These are phyloP conservation scores for Coniferiporia weirii DNA, from an alignment of 1,284 basidiomycete genomes.

Conservation along the genomic window DNA sequence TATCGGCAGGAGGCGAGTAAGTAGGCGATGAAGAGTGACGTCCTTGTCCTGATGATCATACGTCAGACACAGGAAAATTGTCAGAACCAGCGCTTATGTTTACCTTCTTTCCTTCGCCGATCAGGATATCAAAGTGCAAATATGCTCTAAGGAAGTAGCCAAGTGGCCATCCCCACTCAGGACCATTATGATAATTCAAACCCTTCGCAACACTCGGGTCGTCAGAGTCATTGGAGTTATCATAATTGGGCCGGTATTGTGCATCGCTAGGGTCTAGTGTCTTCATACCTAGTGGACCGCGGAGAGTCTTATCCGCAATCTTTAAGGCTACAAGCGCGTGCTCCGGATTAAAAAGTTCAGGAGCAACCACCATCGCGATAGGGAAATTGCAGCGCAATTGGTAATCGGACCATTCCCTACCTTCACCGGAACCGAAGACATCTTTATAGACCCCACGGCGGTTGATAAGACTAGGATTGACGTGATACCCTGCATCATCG, in stretches of 20 bases:
- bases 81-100: conserved; percentile 25
- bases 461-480: conserved; percentile 74
- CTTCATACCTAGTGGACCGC: conserved; percentile 89
- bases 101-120: conserved; percentile 61
- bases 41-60: conserved; percentile 48
- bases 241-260: conserved; percentile 86
- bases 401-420: conserved; percentile 94
- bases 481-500: conserved; percentile 68
- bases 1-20: conserved; percentile 63
- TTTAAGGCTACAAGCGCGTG: conserved; percentile 77
- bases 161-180: conserved; percentile 91
- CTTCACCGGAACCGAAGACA: conserved; percentile 83
- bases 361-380: conserved; percentile 95
- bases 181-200: conserved; percentile 84
- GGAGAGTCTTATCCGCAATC: conserved; percentile 70
- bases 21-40: conserved; percentile 75
- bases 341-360: conserved; percentile 84
- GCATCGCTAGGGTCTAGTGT: conserved; percentile 82
- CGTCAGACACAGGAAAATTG: background rate
- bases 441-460: conserved; percentile 98
- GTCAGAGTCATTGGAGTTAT: conserved; percentile 86
- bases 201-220: conserved; percentile 85
- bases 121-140: conserved; percentile 72
- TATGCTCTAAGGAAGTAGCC: conserved; percentile 96
- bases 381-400: conserved; percentile 91